Evolutionary conservation across 2,329 filamentous ascomycete genomes (phyloP).

Genomic region (Colletotrichum aenigma): DNA sequence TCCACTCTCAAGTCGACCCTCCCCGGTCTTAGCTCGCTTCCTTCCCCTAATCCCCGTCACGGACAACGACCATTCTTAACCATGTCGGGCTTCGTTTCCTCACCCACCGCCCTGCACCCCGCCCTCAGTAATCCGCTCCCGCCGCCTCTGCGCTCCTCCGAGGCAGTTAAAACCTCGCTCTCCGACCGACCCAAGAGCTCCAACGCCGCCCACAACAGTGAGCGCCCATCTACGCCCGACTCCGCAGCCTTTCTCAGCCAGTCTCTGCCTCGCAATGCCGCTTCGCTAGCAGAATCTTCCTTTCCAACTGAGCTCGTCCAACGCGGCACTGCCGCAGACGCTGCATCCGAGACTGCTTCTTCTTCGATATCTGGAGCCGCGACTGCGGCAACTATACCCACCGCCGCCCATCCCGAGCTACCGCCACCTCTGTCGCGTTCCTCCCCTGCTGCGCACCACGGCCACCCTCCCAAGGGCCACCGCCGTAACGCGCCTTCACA

Average conservation of each 20-base stretch:
- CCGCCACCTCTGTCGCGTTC: conserved; percentile 24
- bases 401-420: conserved; percentile 23
- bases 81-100: conserved; percentile 39
- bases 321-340: conserved; percentile 11
- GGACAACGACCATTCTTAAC: conserved; percentile 13
- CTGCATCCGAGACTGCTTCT: conserved; percentile 19
- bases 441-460: conserved; percentile 7
- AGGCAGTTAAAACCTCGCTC: conserved; percentile 30
- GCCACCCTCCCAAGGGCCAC: conserved; percentile 29
- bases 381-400: conserved; percentile 17
- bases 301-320: not conserved
- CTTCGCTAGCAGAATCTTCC: conserved; percentile 1
- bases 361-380: not conserved
- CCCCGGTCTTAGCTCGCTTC: not conserved
- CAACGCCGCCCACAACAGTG: conserved; percentile 16
- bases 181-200: conserved; percentile 28
- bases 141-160: conserved; percentile 21
- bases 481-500: conserved; percentile 60
- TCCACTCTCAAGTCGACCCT: not conserved
- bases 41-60: not conserved
- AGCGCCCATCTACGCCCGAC: conserved; percentile 16
- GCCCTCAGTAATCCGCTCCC: conserved; percentile 43
- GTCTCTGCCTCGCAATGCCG: conserved; percentile 22
- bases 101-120: conserved; percentile 56
- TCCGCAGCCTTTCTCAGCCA: conserved; percentile 17